phyloP scores from a whole-genome alignment of 805 yeast genomes.

The Metschnikowia gelsemii region DNA sequence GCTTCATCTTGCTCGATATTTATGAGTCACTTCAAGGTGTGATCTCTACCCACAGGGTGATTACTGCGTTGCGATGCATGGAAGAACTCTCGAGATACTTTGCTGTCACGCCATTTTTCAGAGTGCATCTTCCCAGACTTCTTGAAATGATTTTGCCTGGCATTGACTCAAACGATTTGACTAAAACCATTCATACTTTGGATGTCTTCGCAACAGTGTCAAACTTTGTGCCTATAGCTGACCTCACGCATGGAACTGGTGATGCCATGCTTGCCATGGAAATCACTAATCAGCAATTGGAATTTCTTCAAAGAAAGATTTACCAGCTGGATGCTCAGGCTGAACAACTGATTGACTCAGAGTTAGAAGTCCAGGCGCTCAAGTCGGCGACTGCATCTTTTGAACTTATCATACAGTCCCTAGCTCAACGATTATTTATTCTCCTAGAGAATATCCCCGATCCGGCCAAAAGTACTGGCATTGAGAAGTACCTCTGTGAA shows the following conservation, averaged over 20 bases:
- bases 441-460: conserved; percentile 71
- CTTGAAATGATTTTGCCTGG: conserved; percentile 72
- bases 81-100: conserved; percentile 66
- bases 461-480: conserved; percentile 47
- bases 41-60: conserved; percentile 75
- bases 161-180: conserved; percentile 83
- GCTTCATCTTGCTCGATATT: conserved; percentile 61
- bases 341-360: conserved; percentile 42
- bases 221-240: conserved; percentile 68
- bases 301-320: conserved; percentile 47
- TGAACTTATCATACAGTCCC: conserved; percentile 53
- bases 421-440: conserved; percentile 58
- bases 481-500: conserved; percentile 48
- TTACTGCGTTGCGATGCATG: conserved; percentile 67
- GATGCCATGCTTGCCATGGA: conserved; percentile 43
- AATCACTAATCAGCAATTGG: conserved; percentile 65
- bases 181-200: conserved; percentile 66
- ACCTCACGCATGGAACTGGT: conserved; percentile 48
- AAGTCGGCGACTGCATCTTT: conserved; percentile 74
- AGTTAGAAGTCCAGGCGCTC: conserved; percentile 54
- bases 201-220: conserved; percentile 69
- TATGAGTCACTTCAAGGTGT: conserved; percentile 71
- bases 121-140: conserved; percentile 78
- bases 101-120: conserved; percentile 57
- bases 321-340: conserved; percentile 23